phyloP scores from a whole-genome alignment of 495 filamentous ascomycete species.

The Cudoniella acicularis region DNA sequence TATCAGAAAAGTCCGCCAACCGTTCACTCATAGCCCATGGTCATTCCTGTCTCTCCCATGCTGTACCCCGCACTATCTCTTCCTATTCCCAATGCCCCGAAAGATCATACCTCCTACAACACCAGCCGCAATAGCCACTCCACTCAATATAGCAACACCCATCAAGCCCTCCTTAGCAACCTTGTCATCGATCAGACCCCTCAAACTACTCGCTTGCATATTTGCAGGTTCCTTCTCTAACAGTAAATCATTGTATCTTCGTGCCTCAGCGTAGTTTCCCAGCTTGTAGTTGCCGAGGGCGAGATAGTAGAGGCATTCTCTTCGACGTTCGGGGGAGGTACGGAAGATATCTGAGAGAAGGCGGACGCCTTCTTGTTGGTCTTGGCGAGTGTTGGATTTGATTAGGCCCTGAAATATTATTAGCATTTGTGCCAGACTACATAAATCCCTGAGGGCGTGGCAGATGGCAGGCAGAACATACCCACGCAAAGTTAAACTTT shows the following conservation, averaged over 20 bases:
- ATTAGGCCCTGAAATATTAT: conserved; percentile 71
- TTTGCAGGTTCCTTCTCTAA: conserved; percentile 87
- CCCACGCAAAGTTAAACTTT: conserved; percentile 99
- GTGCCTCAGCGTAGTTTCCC: conserved; percentile 92
- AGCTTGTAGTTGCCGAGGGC: conserved; percentile 97
- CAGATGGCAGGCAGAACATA: conserved; percentile 35
- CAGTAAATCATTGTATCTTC: conserved; percentile 88
- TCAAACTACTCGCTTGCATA: conserved; percentile 80
- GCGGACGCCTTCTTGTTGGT: conserved; percentile 94
- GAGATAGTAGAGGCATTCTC: conserved; percentile 97
- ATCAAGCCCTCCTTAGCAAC: conserved; percentile 90
- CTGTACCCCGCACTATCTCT: conserved; percentile 26
- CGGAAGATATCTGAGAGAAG: conserved; percentile 97
- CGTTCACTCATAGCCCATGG: conserved; percentile 3
- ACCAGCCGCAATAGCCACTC: conserved; percentile 88
- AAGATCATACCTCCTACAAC: conserved; percentile 84
- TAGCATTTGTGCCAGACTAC: too few relatives aligned
- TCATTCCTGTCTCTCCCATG: not conserved
- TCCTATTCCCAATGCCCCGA: conserved; percentile 59
- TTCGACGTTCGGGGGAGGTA: conserved; percentile 79
- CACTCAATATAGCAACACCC: conserved; percentile 95
- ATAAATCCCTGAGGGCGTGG: too few relatives aligned
- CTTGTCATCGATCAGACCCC: conserved; percentile 87
- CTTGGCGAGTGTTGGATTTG: conserved; percentile 75
- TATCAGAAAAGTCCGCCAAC: conserved; percentile 15